Percentiles rank a stretch among this genome's conserved stretches.
Conservation (phyloP, 768 basidiomycete genomes). For the Termitomyces sp. region DNA sequence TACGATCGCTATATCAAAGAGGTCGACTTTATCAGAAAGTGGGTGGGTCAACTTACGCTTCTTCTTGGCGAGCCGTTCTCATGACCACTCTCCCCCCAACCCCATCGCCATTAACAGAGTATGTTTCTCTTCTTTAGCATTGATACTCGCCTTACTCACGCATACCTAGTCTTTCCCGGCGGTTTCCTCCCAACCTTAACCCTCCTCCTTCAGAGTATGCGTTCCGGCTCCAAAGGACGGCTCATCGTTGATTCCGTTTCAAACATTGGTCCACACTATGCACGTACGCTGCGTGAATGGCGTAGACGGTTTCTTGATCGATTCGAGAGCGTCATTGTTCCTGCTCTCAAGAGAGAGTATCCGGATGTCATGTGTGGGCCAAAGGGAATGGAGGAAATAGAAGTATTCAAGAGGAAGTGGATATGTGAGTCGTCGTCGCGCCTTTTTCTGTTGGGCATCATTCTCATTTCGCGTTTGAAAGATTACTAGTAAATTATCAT, state of each 20-base stretch:
- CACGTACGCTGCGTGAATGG: conserved; percentile 81
- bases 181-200: conserved; percentile 65
- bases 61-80: not conserved
- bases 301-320: conserved; percentile 48
- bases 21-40: not conserved
- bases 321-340: conserved; percentile 55
- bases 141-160: not conserved
- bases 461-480: not conserved
- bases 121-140: not conserved
- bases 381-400: not conserved
- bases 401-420: conserved; percentile 1
- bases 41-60: not conserved
- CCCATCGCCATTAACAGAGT: not conserved
- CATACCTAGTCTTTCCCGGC: conserved; percentile 34
- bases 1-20: not conserved
- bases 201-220: conserved; percentile 44
- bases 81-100: not conserved
- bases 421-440: not conserved
- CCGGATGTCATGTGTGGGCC: not conserved
- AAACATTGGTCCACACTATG: conserved; percentile 75
- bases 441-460: not conserved
- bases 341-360: conserved; percentile 32
- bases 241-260: conserved; percentile 60
- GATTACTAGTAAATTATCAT: not conserved
- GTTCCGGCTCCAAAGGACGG: conserved; percentile 43